Conservation (phyloP, 2,329 filamentous ascomycete species). For the Aspergillus felis region DNA sequence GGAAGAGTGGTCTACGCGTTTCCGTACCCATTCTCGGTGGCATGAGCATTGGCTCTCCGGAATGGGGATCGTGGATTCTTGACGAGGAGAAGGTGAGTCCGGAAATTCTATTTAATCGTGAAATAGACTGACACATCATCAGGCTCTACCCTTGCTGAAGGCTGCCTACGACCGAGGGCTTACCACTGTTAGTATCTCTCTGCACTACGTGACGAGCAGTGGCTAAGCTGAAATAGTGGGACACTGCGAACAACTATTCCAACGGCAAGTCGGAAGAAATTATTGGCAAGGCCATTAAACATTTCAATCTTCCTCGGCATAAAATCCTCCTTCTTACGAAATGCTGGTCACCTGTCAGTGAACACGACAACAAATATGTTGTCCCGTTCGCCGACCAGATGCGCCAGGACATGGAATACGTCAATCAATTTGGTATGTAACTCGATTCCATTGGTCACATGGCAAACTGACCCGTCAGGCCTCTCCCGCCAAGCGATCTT, state of each 20-base stretch:
- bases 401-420: neutral
- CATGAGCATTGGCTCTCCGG: constrained; percentile 1
- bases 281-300: constrained; percentile 53
- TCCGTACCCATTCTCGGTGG: constrained; percentile 1
- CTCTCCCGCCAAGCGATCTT: constrained; percentile 38
- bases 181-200: constrained; percentile 16
- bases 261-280: constrained; percentile 61
- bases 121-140: neutral
- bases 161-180: constrained; percentile 15
- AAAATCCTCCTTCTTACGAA: constrained; percentile 22
- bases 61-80: neutral
- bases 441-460: constrained; percentile 15
- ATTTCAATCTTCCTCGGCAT: constrained; percentile 17
- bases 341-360: constrained; percentile 16
- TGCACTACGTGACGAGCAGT: constrained; percentile 27
- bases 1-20: neutral
- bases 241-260: constrained; percentile 20
- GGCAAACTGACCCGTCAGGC: constrained; percentile 32
- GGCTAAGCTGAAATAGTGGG: constrained; percentile 4
- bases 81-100: neutral
- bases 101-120: neutral
- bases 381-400: neutral
- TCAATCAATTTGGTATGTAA: constrained; percentile 7
- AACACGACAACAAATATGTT: constrained; percentile 1
- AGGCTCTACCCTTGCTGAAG: neutral